Percentiles rank a stretch among this genome's conserved stretches.
These are phyloP conservation scores for Phialophora verrucosa DNA, from an alignment of 2,329 filamentous ascomycete species.

Conservation along the genomic window DNA sequence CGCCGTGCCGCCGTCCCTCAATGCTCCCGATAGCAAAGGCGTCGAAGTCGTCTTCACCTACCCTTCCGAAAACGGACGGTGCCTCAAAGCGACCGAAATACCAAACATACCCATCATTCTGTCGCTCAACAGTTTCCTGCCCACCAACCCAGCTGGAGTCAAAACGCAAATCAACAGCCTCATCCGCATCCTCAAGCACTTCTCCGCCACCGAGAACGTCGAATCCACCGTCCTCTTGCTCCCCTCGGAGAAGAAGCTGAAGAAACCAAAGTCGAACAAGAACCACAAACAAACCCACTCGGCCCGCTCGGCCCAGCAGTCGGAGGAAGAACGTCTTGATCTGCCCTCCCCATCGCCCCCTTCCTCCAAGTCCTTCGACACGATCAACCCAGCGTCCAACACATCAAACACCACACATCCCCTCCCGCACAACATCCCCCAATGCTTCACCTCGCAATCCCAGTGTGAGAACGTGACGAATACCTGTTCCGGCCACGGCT, in stretches of 20 bases:
- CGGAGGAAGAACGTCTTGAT: constrained; percentile 36
- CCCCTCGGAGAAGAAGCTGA: constrained; percentile 43
- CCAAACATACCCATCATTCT: constrained; percentile 45
- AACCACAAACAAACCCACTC: constrained; percentile 23
- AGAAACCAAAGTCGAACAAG: constrained; percentile 30
- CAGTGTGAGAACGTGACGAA: constrained; percentile 73
- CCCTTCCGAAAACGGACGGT: constrained; percentile 33
- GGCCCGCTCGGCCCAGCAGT: constrained; percentile 25
- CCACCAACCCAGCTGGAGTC: constrained; percentile 44
- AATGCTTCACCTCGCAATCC: constrained; percentile 75
- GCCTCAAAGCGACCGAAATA: constrained; percentile 34
- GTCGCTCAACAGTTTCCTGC: constrained; percentile 50
- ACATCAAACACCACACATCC: constrained; percentile 41
- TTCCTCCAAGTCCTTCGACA: constrained; percentile 44
- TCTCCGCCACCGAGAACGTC: constrained; percentile 59
- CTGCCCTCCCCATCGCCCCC: constrained; percentile 46
- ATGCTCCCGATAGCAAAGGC: constrained; percentile 29
- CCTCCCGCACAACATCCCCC: constrained; percentile 60
- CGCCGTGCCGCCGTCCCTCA: constrained; percentile 33
- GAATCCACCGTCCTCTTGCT: constrained; percentile 65
- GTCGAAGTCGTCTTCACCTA: constrained; percentile 39
- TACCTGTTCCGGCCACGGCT: constrained; percentile 81
- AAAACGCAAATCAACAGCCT: constrained; percentile 28
- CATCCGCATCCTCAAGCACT: constrained; percentile 48
- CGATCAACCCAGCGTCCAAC: constrained; percentile 42